phyloP scores from a whole-genome alignment of 805 yeast genomes.

The Blastobotrys peoriensis region DNA sequence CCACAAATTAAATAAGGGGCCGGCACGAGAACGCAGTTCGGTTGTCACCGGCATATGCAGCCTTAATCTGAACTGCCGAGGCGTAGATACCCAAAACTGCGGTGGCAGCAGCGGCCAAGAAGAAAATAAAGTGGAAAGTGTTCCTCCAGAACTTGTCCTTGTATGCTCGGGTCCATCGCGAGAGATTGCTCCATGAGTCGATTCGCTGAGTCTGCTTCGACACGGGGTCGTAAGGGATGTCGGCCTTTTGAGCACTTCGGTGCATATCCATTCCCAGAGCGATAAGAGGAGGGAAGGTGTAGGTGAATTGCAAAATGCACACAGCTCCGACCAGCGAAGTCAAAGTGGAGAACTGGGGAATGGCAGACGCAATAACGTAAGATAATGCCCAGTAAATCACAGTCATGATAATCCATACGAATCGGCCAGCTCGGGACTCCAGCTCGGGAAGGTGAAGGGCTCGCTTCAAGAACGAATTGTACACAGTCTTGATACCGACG shows the following conservation, averaged over 20 bases:
- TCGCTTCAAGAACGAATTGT: conserved; percentile 34
- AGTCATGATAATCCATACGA: conserved; percentile 34
- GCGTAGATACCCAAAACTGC: conserved; percentile 30
- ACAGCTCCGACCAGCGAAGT: conserved; percentile 38
- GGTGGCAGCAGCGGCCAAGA: conserved; percentile 30
- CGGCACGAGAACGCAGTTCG: neutral
- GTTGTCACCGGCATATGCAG: conserved; percentile 11
- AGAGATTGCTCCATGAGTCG: conserved; percentile 29
- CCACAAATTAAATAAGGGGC: neutral
- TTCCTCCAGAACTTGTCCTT: conserved; percentile 22
- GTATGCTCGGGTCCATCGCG: conserved; percentile 34
- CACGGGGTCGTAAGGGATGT: conserved; percentile 21
- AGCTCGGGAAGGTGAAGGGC: conserved; percentile 30
- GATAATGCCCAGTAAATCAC: conserved; percentile 41
- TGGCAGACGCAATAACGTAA: conserved; percentile 39
- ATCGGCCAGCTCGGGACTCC: conserved; percentile 31
- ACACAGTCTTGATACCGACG: conserved; percentile 41
- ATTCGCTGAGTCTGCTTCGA: conserved; percentile 16
- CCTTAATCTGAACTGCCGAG: conserved; percentile 15
- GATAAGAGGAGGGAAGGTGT: conserved; percentile 37
- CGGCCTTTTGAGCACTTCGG: conserved; percentile 28
- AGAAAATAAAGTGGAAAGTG: conserved; percentile 21
- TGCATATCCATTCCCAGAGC: conserved; percentile 23
- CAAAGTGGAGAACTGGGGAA: conserved; percentile 38
- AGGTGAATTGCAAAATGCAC: conserved; percentile 42